A percentile compares a stretch with the other conserved stretches of the same genome.
These are phyloP conservation scores for Viola odorata DNA, from an alignment of 345 rosid species.

Conservation along the genomic window DNA sequence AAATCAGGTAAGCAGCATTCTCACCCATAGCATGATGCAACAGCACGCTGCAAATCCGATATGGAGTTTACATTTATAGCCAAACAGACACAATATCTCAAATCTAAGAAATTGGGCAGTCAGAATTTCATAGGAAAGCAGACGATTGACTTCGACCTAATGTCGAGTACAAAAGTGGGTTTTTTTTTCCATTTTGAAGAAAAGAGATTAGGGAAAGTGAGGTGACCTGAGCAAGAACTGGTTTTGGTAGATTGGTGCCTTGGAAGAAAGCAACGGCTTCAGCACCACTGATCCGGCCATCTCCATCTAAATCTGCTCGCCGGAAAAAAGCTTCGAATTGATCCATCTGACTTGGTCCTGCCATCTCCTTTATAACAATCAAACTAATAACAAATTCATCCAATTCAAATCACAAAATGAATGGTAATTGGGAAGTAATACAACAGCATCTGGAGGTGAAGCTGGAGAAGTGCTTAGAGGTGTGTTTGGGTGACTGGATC, in stretches of 20 bases:
- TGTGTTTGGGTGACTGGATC: conserved; percentile 14
- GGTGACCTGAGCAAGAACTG: conserved; percentile 84
- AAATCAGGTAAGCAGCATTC: not conserved
- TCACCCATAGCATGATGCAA: not conserved
- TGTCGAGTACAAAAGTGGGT: not conserved
- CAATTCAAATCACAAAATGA: not conserved
- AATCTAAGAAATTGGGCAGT: not conserved
- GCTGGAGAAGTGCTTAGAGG: not conserved
- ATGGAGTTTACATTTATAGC: not conserved
- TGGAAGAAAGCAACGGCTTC: conserved; percentile 91
- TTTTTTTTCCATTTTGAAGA: not conserved
- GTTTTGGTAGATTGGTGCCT: conserved; percentile 81
- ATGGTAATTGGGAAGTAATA: not conserved
- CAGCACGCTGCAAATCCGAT: not conserved
- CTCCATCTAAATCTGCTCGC: conserved; percentile 96
- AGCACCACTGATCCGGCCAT: conserved; percentile 84
- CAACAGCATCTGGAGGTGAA: not conserved
- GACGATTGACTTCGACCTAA: not conserved
- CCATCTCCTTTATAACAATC: conserved; percentile 29
- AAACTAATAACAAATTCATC: conserved; percentile 3
- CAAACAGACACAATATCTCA: not conserved
- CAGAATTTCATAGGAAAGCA: not conserved
- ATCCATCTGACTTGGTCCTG: conserved; percentile 51
- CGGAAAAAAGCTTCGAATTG: conserved; percentile 75
- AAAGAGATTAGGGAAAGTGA: not conserved